Conservation (phyloP, 1,284 basidiomycete genomes). For the Coriolopsis trogii region DNA sequence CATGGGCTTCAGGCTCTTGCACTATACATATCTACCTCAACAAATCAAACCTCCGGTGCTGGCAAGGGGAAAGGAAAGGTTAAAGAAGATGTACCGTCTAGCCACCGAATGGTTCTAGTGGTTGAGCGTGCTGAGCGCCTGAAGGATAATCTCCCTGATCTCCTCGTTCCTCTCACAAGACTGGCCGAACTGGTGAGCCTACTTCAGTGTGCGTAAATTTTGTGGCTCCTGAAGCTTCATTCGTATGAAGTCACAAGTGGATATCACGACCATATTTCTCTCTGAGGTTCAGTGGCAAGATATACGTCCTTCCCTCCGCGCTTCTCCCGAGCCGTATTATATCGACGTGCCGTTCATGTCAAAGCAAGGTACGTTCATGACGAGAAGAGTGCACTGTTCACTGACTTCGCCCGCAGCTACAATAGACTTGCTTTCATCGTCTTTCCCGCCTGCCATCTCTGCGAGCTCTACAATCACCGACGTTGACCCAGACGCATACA, state of each 20-base stretch:
- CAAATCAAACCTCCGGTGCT: slow-evolving; percentile 25
- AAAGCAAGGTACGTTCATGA: slow-evolving; percentile 59
- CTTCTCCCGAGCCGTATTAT: slow-evolving; percentile 77
- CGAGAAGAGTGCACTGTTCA: background rate
- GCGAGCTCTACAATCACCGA: slow-evolving; percentile 26
- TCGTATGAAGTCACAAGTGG: slow-evolving; percentile 43
- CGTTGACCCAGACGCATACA: slow-evolving; percentile 42
- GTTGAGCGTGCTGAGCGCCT: slow-evolving; percentile 74
- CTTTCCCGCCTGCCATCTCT: slow-evolving; percentile 28
- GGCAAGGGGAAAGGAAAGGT: slow-evolving; percentile 43
- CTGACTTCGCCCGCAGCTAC: slow-evolving; percentile 36
- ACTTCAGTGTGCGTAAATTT: background rate
- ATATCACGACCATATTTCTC: slow-evolving; percentile 63
- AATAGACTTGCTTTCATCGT: slow-evolving; percentile 38
- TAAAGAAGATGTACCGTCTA: slow-evolving; percentile 22
- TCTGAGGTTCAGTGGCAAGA: slow-evolving; percentile 78
- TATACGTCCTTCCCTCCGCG: slow-evolving; percentile 68
- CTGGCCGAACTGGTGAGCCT: slow-evolving; percentile 73
- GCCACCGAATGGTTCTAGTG: slow-evolving; percentile 56
- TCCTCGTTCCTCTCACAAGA: slow-evolving; percentile 72
- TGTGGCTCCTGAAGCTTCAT: background rate
- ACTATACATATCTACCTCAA: slow-evolving; percentile 19
- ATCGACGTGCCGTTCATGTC: slow-evolving; percentile 60
- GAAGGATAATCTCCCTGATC: slow-evolving; percentile 60
- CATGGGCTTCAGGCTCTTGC: slow-evolving; percentile 53